phyloP scores from a whole-genome alignment of 2,329 filamentous ascomycete species.

The Trichoderma sp. region DNA sequence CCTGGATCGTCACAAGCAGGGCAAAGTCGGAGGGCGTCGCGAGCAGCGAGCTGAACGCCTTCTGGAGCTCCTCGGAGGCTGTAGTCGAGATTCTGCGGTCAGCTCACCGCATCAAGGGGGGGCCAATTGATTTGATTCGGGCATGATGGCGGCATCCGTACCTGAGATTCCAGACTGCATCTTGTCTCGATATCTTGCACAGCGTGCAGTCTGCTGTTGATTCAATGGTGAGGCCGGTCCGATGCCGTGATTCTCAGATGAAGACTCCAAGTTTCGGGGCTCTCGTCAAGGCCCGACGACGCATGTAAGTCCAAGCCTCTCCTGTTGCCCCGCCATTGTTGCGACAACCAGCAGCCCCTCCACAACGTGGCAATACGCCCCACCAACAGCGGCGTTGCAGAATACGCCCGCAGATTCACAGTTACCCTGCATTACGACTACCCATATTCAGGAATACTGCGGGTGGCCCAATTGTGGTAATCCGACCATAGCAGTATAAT shows the following conservation, averaged over 20 bases:
- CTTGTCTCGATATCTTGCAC: constrained; percentile 14
- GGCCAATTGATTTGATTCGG: not conserved
- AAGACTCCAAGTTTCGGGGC: constrained; percentile 5
- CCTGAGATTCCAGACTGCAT: constrained; percentile 83
- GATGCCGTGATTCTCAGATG: not conserved
- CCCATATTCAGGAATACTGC: not conserved
- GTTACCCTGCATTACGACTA: not conserved
- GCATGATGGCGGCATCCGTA: constrained; percentile 35
- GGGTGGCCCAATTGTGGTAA: not conserved
- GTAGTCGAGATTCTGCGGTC: constrained; percentile 20
- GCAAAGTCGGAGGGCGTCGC: constrained; percentile 63
- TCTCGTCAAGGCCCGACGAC: constrained; percentile 15
- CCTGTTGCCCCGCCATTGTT: constrained; percentile 19
- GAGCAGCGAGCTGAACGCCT: constrained; percentile 71
- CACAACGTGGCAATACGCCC: constrained; percentile 15
- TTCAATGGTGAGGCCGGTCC: not conserved
- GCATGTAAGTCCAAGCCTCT: constrained; percentile 16
- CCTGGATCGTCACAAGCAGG: constrained; percentile 69
- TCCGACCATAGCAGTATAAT: not conserved
- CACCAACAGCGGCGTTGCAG: not conserved
- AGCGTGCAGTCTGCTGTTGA: not conserved
- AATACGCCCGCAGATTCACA: not conserved
- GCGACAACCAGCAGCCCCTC: constrained; percentile 4
- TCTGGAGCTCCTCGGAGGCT: constrained; percentile 77
- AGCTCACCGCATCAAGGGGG: constrained; percentile 9